These are phyloP conservation scores for Alternaria postmessia DNA, from an alignment of 2,329 filamentous ascomycete species.

Conservation along the genomic window DNA sequence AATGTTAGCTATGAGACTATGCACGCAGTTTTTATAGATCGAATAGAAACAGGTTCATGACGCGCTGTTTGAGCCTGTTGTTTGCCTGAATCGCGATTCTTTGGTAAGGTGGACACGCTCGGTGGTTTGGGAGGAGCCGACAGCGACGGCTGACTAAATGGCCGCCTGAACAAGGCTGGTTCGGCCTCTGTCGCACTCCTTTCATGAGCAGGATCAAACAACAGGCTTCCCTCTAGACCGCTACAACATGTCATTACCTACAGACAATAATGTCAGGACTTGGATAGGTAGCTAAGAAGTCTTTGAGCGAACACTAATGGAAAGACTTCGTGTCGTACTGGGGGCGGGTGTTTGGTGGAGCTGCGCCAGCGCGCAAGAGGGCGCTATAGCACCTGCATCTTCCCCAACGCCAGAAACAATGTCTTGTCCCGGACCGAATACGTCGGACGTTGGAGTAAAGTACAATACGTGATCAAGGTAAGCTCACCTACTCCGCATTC, in stretches of 20 bases:
- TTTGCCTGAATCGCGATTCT: background rate
- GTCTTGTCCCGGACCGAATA: background rate
- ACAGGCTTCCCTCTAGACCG: background rate
- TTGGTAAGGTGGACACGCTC: background rate
- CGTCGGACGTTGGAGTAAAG: slow-evolving; percentile 1
- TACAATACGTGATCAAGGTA: background rate
- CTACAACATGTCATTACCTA: background rate
- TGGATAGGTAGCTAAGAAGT: background rate
- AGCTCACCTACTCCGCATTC: slow-evolving; percentile 19
- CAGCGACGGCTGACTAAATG: slow-evolving; percentile 1
- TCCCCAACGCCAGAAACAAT: background rate
- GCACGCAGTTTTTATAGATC: background rate
- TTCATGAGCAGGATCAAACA: background rate
- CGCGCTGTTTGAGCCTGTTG: background rate
- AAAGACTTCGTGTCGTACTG: no score
- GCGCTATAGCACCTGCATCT: background rate
- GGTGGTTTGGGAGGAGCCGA: background rate
- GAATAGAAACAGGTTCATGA: background rate
- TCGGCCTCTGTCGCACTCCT: background rate
- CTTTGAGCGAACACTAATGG: background rate
- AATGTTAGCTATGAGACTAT: background rate
- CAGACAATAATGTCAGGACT: background rate
- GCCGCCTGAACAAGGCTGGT: background rate
- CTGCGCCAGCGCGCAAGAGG: background rate
- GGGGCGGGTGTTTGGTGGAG: background rate